Base-by-base conservation (phyloP, 1,284 basidiomycete species). In the Trichosporon sp. region DNA sequence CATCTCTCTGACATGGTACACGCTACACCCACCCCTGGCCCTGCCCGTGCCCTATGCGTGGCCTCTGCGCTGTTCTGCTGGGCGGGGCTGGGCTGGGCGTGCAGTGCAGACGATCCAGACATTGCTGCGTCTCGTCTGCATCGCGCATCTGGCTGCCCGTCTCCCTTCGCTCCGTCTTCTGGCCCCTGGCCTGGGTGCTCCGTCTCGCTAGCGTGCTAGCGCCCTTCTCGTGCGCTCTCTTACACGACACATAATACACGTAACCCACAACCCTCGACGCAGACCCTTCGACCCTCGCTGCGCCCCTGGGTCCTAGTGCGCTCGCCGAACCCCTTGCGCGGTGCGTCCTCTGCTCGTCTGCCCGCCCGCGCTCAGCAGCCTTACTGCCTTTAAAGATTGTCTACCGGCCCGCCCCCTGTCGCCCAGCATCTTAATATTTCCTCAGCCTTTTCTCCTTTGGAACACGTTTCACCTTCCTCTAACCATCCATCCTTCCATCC, bases 341-440 rank as follows among this genome's bases (percentile, higher is more conserved):
- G 15, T 13, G 29, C 56, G 27, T 29, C 53, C 27, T 18, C 53
- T 31, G 27, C 53, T 58, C 53, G 11, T 29, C 56, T 18, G 38
- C 3, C 18, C 38, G 38, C 5, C 38, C 56, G 56, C 56, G 56
- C 6, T n/a, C 11, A 11, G 2, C 12, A 31, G 56, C 56, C 27
- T 60, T 60, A 60, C 56, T 60, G 56, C 56, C 29, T 60, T 60
- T 60, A 60, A 60, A 60, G 56, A 60, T 60, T 60, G 56, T 23
- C 56, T 32, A 31, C 56, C 56, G 56, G 56, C 56, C 56, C 56
- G 56, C 56, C 56, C 56, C 56, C 56, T 60, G 56, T 60, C 56
- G 56, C 56, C 56, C 27, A 60, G 56, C 56, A 31, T 60, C 56
- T 60, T 31, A 31, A 29, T 29, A 60, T 29, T 56, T 60, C 56